phyloP scores from a whole-genome alignment of 345 rosid genomes.

The rapeseed (Brassica napus) region Da-Ae NC_063436.1:1639001-1639500 shows the following conservation, averaged over 20 bases:
- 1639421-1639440: conserved; percentile 52
- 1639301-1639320: conserved; percentile 57
- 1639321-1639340: neutral
- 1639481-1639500: conserved; percentile 51
- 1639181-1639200: conserved; percentile 33
- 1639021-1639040: neutral
- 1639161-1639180: conserved; percentile 36
- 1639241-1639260: conserved; percentile 56
- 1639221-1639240: conserved; percentile 36
- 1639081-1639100: conserved; percentile 85
- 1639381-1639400: neutral
- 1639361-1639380: neutral
- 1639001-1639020: no score
- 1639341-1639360: neutral
- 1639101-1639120: conserved; percentile 77
- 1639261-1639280: conserved; percentile 72
- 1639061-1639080: conserved; percentile 77
- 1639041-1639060: neutral
- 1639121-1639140: conserved; percentile 64
- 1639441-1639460: conserved; percentile 66
- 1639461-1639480: conserved; percentile 67
- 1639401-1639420: neutral
- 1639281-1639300: conserved; percentile 77
- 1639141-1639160: conserved; percentile 53
- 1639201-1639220: conserved; percentile 32